Base-by-base conservation (phyloP, 2,329 filamentous ascomycete species). In the Pseudocercospora fijiensis region DNA sequence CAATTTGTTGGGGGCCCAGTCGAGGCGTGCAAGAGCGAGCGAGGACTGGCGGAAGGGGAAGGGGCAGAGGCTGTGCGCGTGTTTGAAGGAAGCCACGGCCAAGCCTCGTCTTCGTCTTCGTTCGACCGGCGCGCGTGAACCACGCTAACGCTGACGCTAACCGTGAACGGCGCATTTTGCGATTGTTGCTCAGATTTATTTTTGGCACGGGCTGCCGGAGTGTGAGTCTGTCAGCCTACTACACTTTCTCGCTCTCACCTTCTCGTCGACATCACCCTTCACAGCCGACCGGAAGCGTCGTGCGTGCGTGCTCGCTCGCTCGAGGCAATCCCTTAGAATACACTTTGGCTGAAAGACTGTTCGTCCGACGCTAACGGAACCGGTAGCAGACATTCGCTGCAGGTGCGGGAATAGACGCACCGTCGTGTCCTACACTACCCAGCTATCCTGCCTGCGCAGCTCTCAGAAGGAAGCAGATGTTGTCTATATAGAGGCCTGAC, bases 401-500 rank as follows among this genome's bases (percentile, higher is more conserved):
- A 67, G 62, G 62, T 62, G 65, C 65, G 57, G 60, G 60, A 65
- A 65, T 67, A 65, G 62, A 62, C 26, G 20, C 13, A 55, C 49
- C 37, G 49, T 45, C 22, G 18, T 52, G 49, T 52, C 20, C 49
- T 16, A n/a, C 10, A 47, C 41, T 47, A n/a, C 24, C 49, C 28
- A 26, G 28, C 20, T 41, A 13, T 59, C 33, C 47, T 61, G 49
- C 45, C 58, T 60, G 58, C 58, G 49, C 58, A 37, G 47, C 49
- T 28, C 26, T 41, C 37, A 18, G 49, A 27, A 30, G 49, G 49
- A 53, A 18, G 26, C 10, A 53, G 10, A 13, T 63, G 58, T 61
- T 59, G 61, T 58, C 60, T 67, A 67, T 67, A 67, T 67, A 67
- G 63, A 49, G 30, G n/a, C 28, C 59, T 27, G 24, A 8, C 33